These are phyloP conservation scores for Solanum hybrid DNA, from an alignment of 305 asterid species.

Conservation along the genomic window DNA sequence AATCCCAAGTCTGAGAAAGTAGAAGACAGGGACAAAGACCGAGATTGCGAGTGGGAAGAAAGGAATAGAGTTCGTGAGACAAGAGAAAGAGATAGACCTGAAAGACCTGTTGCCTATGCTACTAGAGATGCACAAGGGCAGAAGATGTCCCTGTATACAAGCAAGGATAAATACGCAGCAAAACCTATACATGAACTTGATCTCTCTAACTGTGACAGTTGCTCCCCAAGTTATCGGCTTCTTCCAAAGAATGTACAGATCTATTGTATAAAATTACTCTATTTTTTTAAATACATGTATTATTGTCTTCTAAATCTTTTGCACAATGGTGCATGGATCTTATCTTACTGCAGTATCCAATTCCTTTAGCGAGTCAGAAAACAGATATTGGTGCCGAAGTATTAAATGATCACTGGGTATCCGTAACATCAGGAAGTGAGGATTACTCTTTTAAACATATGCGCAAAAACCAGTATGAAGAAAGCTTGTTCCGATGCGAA, in stretches of 20 bases:
- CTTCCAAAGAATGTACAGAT: constrained; percentile 85
- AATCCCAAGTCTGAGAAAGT: constrained; percentile 34
- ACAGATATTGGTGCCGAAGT: constrained; percentile 72
- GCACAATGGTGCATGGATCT: constrained; percentile 20
- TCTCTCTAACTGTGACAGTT: constrained; percentile 77
- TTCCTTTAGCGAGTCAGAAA: constrained; percentile 69
- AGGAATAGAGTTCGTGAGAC: constrained; percentile 40
- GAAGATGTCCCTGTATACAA: constrained; percentile 44
- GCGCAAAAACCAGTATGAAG: constrained; percentile 99
- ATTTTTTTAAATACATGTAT: not conserved
- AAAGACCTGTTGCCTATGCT: constrained; percentile 39
- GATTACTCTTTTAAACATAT: constrained; percentile 97
- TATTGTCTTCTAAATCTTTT: constrained; percentile 5
- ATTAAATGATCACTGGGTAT: constrained; percentile 95
- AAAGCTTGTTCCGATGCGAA: constrained; percentile 95
- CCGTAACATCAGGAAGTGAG: constrained; percentile 99
- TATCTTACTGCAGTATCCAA: constrained; percentile 66
- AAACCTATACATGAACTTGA: constrained; percentile 98
- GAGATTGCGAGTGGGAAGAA: constrained; percentile 52
- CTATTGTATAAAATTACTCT: constrained; percentile 1
- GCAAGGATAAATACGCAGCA: constrained; percentile 61
- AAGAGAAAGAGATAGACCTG: constrained; percentile 56
- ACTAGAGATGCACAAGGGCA: constrained; percentile 59
- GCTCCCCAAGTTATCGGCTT: constrained; percentile 97
- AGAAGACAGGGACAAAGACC: constrained; percentile 42